Base-by-base conservation (phyloP, 2,329 filamentous ascomycete species). In the Alternaria triticina region DNA sequence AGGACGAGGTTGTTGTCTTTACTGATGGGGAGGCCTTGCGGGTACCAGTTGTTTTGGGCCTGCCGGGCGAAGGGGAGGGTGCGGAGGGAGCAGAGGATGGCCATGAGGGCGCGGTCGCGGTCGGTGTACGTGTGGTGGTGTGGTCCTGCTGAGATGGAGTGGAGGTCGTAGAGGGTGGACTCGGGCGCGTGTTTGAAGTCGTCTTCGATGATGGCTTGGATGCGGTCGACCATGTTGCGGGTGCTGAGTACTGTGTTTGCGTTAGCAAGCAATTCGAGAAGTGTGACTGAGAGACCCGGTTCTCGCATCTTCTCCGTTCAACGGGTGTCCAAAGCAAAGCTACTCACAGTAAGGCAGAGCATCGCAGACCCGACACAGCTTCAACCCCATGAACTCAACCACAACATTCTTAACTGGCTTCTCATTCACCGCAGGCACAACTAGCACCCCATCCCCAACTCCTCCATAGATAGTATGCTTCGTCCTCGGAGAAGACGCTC, bases 281-380 rank as follows among this genome's bases (percentile, higher is more conserved):
- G 8, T 6, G 20, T n/a, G 15, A 1, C 2, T 12, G 5, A 1
- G 13, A 0, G 6, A 33, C 2, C 8, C 36, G 5, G 36, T 40
- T 3, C 28, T 12, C 5, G 36, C n/a, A 11, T 17, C 9, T 25
- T 25, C 28, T 54, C 6, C 2, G 33, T n/a, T 12, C 22, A 10
- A n/a, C n/a, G n/a, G n/a, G n/a, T n/a, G n/a, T n/a, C n/a, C n/a
- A n/a, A n/a, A n/a, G n/a, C n/a, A n/a, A n/a, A n/a, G n/a, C 1
- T 17, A 60, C 61, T 15, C 50, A 60, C 61, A 11, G n/a, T 59
- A 60, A 10, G 61, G 61, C 13, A 63, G 12, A 6, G 61, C 61
- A 20, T 59, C 57, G 12, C 57, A 55, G 12, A 63, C 15, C 8
- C n/a, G 45, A 13, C 51, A 59, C 11, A 63, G 17, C 15, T 55